Conservation (phyloP, 257 asterid species). For the Haberlea rhodopensis region DNA sequence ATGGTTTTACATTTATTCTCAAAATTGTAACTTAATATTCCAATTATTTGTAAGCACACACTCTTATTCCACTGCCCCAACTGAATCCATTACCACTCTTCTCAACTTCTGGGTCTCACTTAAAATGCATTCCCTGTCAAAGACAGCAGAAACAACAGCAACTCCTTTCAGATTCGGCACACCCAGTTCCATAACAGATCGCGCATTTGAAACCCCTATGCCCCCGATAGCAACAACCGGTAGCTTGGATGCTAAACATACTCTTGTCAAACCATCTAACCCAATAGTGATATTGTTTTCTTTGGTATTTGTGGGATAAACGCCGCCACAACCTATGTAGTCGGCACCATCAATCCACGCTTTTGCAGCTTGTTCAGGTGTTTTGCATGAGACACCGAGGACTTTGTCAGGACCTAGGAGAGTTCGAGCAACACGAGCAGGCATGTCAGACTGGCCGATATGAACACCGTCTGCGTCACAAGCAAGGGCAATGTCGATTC, state of each 20-base stretch:
- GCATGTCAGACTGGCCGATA: constrained; percentile 93
- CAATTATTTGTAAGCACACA: neutral
- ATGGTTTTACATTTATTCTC: no score
- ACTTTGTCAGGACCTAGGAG: constrained; percentile 87
- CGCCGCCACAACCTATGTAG: constrained; percentile 93
- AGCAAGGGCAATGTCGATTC: constrained; percentile 84
- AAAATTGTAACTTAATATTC: neutral
- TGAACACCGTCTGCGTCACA: constrained; percentile 94
- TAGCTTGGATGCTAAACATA: constrained; percentile 63
- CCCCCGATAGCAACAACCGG: constrained; percentile 98
- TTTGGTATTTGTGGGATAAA: constrained; percentile 82
- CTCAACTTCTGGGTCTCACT: constrained; percentile 52
- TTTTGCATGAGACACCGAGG: constrained; percentile 88
- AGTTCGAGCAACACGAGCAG: constrained; percentile 59
- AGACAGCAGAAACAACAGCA: constrained; percentile 89
- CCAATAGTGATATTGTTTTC: constrained; percentile 67
- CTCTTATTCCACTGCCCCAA: constrained; percentile 19
- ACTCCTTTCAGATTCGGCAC: constrained; percentile 66
- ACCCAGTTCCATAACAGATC: constrained; percentile 55
- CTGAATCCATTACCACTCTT: constrained; percentile 34
- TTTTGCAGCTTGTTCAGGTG: constrained; percentile 70
- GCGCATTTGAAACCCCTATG: constrained; percentile 61
- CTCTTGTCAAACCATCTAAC: constrained; percentile 67
- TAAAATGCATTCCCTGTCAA: constrained; percentile 68
- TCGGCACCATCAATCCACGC: constrained; percentile 91